A percentile compares a stretch with the other conserved stretches of the same genome.
phyloP scores from a whole-genome alignment of 148 eudicot species.

The Gaultheria prostrata region DNA sequence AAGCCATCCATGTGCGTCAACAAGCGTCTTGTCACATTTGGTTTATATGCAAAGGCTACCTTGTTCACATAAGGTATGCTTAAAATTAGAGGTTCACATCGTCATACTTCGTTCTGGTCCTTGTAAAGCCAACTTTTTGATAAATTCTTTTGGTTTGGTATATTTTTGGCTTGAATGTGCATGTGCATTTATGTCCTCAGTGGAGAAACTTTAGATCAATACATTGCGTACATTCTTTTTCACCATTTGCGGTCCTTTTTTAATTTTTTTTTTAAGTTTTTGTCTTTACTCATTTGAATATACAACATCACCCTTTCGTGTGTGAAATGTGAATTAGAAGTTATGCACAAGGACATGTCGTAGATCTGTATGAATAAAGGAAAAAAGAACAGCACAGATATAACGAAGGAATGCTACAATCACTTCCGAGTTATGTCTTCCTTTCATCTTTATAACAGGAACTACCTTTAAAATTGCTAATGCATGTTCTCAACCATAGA shows the following conservation, averaged over 20 bases:
- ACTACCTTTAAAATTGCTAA: background rate
- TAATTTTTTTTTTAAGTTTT: too few species aligned
- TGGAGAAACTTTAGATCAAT: background rate
- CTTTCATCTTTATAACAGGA: background rate
- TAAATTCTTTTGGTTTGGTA: background rate
- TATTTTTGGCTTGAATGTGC: background rate
- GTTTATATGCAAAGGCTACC: conserved; percentile 71
- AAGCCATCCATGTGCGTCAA: conserved; percentile 62
- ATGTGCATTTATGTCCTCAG: background rate
- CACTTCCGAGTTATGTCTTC: background rate
- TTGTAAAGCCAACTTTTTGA: background rate
- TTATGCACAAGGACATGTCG: background rate
- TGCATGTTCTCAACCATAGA: conserved; percentile 15
- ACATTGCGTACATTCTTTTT: background rate
- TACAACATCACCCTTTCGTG: background rate
- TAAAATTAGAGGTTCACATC: background rate
- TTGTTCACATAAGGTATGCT: conserved; percentile 65
- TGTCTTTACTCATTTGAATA: too few species aligned
- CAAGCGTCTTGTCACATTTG: conserved; percentile 79
- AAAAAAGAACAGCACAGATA: background rate
- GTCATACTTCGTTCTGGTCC: background rate
- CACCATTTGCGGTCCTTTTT: background rate
- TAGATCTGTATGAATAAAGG: background rate
- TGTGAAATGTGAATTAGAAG: background rate
- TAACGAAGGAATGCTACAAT: background rate